phyloP scores from a whole-genome alignment of 176 grass and related monocot species.

The Otatea glauca region DNA sequence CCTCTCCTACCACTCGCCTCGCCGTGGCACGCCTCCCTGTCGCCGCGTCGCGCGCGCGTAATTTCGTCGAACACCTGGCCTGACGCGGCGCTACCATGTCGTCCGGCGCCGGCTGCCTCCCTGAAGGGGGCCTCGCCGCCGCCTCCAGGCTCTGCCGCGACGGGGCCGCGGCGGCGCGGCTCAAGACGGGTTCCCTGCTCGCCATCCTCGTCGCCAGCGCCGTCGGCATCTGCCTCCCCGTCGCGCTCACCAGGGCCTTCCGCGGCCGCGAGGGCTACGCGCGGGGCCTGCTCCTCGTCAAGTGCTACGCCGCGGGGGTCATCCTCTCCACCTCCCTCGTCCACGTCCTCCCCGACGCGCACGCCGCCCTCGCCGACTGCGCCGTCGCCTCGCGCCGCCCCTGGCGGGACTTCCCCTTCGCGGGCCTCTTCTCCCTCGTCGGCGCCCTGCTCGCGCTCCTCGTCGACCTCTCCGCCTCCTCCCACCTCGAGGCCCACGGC shows the following conservation, averaged over 20 bases:
- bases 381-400: conserved; percentile 62
- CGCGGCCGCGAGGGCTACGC: conserved; percentile 56
- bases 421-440: conserved; percentile 76
- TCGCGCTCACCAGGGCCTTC: conserved; percentile 73
- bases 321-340: conserved; percentile 96
- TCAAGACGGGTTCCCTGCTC: conserved; percentile 56
- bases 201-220: conserved; percentile 75
- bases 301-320: conserved; percentile 97
- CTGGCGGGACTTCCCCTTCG: conserved; percentile 90
- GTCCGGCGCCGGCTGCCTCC: conserved; percentile 29
- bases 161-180: conserved; percentile 52
- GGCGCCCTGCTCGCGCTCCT: conserved; percentile 91
- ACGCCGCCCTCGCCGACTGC: conserved; percentile 74
- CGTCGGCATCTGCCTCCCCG: conserved; percentile 78
- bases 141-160: conserved; percentile 45
- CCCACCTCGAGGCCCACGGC: conserved; percentile 60
- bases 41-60: conserved; percentile 22
- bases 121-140: not conserved
- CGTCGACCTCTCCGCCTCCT: conserved; percentile 84
- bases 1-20: not conserved
- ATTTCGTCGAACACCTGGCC: conserved; percentile 31
- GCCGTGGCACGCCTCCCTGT: not conserved
- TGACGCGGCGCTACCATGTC: conserved; percentile 42
- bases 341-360: conserved; percentile 94
- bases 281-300: conserved; percentile 77